These are phyloP conservation scores for Stellera chamaejasme DNA, from an alignment of 345 rosid genomes.

Conservation along the genomic window DNA sequence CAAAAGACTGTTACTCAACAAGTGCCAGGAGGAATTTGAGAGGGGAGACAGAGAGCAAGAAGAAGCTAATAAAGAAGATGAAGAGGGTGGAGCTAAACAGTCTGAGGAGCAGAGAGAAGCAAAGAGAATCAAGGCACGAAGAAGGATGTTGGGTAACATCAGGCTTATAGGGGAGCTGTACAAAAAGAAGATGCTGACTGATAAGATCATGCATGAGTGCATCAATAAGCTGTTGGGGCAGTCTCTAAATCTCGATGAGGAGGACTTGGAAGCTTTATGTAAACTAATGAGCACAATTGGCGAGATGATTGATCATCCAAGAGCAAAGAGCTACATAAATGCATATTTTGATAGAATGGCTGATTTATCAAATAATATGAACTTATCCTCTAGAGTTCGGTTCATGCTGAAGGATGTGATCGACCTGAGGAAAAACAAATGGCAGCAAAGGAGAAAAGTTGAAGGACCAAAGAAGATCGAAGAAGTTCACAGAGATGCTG, in stretches of 20 bases:
- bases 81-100: constrained; percentile 70
- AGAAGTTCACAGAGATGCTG: constrained; percentile 97
- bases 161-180: constrained; percentile 96
- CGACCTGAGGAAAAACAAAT: constrained; percentile 81
- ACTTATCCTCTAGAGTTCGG: constrained; percentile 77
- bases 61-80: constrained; percentile 81
- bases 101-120: constrained; percentile 81
- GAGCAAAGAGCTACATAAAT: constrained; percentile 66
- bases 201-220: constrained; percentile 90
- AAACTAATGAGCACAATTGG: constrained; percentile 94
- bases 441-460: constrained; percentile 99
- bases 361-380: constrained; percentile 58
- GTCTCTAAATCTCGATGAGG: constrained; percentile 80
- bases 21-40: constrained; percentile 98
- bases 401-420: constrained; percentile 88
- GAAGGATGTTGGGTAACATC: constrained; percentile 93
- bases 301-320: constrained; percentile 69
- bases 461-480: constrained; percentile 99
- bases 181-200: constrained; percentile 89
- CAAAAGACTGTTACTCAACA: constrained; percentile 76
- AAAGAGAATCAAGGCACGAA: constrained; percentile 74
- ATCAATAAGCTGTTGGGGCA: constrained; percentile 67
- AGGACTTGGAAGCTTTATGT: constrained; percentile 88
- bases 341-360: constrained; percentile 68
- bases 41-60: constrained; percentile 88